Base-by-base conservation (phyloP, 768 basidiomycete species). In the Psilocybe tampanensis region DNA sequence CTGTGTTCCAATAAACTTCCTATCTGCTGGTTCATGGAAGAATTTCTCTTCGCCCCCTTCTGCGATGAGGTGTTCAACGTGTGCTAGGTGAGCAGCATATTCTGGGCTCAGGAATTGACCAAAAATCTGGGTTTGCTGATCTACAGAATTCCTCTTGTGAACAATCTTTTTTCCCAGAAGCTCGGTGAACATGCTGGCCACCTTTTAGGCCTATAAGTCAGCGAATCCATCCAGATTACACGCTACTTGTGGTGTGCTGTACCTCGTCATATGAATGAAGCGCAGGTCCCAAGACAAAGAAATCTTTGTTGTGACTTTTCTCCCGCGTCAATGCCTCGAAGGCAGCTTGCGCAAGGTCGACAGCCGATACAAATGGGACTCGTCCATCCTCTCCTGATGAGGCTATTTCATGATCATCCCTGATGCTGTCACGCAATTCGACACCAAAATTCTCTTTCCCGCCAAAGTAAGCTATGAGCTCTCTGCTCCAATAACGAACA, bases 341-440 rank as follows among this genome's bases (percentile, higher is more conserved):
- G 8, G 67, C 70, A 13, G 52, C 52, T 9, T 69, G 58, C 13
- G 70, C 71, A 19, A 73, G 66, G 52, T 71, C 70, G n/a, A 68
- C 65, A 8, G 60, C 60, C 29, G 67, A 67, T 19, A 72, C 60
- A 23, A 56, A 69, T 1, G 67, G 64, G 4, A 70, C 41, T 18
- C 54, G 44, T 2, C 70, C 70, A 24, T 68, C 63, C 24, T 51
- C 61, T 4, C 65, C 47, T 1, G 64, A 60, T 5, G 67, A 54
- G 12, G 62, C 53, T 47, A 72, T 64, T 26, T 59, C 47, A 52
- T 67, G 58, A 8, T 52, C 41, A n/a, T 66, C 61, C 7, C 62
- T 60, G 41, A 75, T 72, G 12, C 52, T 55, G 6, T 52, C 39
- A 2, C 51, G 32, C 42, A 66, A 68, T 22, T 55, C 48, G 2